Conservation (phyloP, 768 basidiomycete species). For the Neoboletus brunneissimus region DNA sequence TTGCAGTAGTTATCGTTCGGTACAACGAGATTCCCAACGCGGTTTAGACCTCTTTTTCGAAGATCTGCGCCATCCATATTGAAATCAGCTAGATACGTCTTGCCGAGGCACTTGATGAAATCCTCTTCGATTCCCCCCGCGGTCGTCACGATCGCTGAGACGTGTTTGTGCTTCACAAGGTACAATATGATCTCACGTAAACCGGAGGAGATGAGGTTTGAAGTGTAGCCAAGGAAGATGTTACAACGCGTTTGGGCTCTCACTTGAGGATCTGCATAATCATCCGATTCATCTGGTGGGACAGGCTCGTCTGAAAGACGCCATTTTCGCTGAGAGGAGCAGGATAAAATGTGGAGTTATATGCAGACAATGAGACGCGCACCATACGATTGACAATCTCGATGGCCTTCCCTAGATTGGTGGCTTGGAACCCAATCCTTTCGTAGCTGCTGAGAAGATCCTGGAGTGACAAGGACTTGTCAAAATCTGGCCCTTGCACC, state of each 20-base stretch:
- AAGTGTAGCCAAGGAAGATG: conserved; percentile 96
- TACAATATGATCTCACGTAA: conserved; percentile 89
- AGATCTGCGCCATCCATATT: conserved; percentile 87
- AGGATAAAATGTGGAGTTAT: background rate
- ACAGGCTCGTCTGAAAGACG: conserved; percentile 84
- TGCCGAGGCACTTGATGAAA: conserved; percentile 97
- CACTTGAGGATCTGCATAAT: conserved; percentile 54
- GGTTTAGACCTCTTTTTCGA: conserved; percentile 88
- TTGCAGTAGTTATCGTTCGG: conserved; percentile 99
- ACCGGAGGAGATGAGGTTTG: conserved; percentile 97
- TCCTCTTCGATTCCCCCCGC: conserved; percentile 99
- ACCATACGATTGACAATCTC: conserved; percentile 95
- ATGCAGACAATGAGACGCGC: conserved; percentile 3
- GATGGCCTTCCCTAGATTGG: conserved; percentile 83
- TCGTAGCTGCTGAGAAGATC: conserved; percentile 77
- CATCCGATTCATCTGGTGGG: conserved; percentile 65
- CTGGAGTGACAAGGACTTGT: conserved; percentile 60
- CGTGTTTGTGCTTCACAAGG: conserved; percentile 90
- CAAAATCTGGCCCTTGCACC: conserved; percentile 88
- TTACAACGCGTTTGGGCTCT: conserved; percentile 75
- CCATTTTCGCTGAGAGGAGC: conserved; percentile 67
- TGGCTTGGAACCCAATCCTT: conserved; percentile 97
- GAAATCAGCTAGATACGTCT: conserved; percentile 93
- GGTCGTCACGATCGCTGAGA: conserved; percentile 90
- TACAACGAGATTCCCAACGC: conserved; percentile 93